Evolutionary conservation across 306 rosid genomes (phyloP).

Genomic region (Clitoria ternatea): DNA sequence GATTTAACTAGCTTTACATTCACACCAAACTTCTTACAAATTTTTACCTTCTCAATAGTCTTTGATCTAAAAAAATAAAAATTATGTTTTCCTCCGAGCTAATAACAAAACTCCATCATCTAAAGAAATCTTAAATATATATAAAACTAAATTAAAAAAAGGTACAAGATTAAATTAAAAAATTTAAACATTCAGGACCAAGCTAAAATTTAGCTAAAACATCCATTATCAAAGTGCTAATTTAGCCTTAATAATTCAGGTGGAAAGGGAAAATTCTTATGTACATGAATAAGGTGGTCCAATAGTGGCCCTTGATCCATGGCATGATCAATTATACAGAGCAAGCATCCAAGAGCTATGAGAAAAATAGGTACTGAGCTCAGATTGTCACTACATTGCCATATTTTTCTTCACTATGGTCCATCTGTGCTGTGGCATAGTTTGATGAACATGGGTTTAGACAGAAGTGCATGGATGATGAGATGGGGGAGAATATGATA

Average conservation of each 20-base stretch:
- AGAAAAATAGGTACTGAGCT: slow-evolving; percentile 29
- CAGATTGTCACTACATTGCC: slow-evolving; percentile 36
- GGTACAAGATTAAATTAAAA: too few species aligned
- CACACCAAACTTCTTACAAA: too few species aligned
- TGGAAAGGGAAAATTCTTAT: neutral
- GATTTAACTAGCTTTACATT: too few species aligned
- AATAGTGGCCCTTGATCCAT: slow-evolving; percentile 30
- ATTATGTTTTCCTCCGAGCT: too few species aligned
- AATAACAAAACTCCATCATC: too few species aligned
- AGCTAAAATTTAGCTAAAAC: too few species aligned
- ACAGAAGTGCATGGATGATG: slow-evolving; percentile 31
- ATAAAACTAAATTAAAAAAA: too few species aligned
- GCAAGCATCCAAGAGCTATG: slow-evolving; percentile 41
- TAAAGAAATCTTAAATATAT: too few species aligned
- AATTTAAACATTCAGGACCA: too few species aligned
- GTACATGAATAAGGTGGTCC: slow-evolving; percentile 41
- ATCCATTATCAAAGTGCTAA: too few species aligned
- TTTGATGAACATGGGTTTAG: slow-evolving; percentile 16
- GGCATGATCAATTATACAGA: slow-evolving; percentile 27
- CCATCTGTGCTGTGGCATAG: slow-evolving; percentile 33
- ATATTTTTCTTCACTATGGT: slow-evolving; percentile 41
- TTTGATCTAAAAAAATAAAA: too few species aligned
- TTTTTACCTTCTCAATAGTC: too few species aligned
- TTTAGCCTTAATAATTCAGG: slow-evolving; percentile 17
- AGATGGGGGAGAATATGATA: slow-evolving; percentile 19